These are phyloP conservation scores for Botrytis hyacinthi DNA, from an alignment of 2,329 filamentous ascomycete species.

Conservation along the genomic window DNA sequence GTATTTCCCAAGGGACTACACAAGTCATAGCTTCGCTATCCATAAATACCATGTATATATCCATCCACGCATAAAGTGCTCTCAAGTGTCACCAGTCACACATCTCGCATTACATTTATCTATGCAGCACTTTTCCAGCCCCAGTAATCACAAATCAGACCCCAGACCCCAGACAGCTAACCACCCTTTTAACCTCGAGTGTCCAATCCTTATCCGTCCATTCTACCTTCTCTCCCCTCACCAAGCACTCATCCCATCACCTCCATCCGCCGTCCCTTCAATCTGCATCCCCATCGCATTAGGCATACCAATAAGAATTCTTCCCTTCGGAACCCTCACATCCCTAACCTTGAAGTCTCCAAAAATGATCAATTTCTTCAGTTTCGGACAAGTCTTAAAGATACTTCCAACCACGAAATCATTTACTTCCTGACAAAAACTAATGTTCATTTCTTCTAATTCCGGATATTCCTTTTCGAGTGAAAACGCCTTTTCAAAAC, in stretches of 20 bases:
- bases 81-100: neutral
- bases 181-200: neutral
- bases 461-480: slow-evolving; percentile 61
- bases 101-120: too few species aligned
- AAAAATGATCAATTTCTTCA: slow-evolving; percentile 60
- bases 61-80: neutral
- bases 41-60: neutral
- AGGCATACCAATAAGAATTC: slow-evolving; percentile 56
- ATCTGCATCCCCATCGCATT: slow-evolving; percentile 61
- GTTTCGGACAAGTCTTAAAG: slow-evolving; percentile 61
- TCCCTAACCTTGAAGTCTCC: slow-evolving; percentile 62
- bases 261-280: slow-evolving; percentile 46
- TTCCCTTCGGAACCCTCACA: slow-evolving; percentile 53
- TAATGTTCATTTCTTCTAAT: slow-evolving; percentile 71
- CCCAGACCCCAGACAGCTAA: too few species aligned
- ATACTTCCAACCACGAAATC: slow-evolving; percentile 63
- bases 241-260: slow-evolving; percentile 11
- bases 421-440: slow-evolving; percentile 68
- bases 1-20: neutral
- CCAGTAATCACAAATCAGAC: too few species aligned
- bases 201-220: too few species aligned
- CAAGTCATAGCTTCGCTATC: neutral
- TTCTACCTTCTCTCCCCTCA: neutral
- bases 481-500: slow-evolving; percentile 73
- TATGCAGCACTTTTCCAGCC: too few species aligned